Evolutionary conservation across 202 grass and related monocot genomes (phyloP), one percentile per base, ranked within the genome.

Genomic region (Hordeum pubiflorum): DNA sequence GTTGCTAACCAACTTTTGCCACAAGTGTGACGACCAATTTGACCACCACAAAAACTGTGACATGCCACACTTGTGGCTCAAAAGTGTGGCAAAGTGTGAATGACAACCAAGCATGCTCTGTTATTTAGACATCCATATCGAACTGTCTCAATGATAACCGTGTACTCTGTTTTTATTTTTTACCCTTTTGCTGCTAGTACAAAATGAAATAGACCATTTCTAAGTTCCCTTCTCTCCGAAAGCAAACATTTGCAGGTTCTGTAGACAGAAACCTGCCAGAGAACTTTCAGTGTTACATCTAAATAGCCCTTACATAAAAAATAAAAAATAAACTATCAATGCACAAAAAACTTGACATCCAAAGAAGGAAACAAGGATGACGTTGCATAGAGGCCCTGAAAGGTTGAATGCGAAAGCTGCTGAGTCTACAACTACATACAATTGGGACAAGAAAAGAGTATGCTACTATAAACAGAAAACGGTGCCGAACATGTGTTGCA

Each of bases 381-480:
- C 41, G n/a, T 2, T n/a, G 23, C 64, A 66, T 21, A 55, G 2
- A 68, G 13, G 10, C 21, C 23, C 9, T 43, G 11, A 13, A 57
- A 31, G 26, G 2, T 41, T 23, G n/a, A 33, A 64, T 29, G 20
- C 18, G 8, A 58, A 76, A 21, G 17, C 10, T 1, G 41, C 23
- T 17, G 40, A 34, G 50, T 11, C 23, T 46, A 62, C 33, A n/a
- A 37, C 33, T 46, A 62, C 33, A n/a, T 50, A 7, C 29, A 9
- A 5, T 9, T 27, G 20, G 26, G 31, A 7, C 39, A 40, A 58
- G 0, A 6, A 17, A 55, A 43, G 12, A 41, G 1, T 14, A 56
- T 48, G 3, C 7, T 52, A 18, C 80, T 97, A 98, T 23, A 91
- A 72, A 59, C 95, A 94, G 77, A 98, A 94, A 86, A 88, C 89